These are phyloP conservation scores for Neurospora sp. DNA, from an alignment of 495 filamentous ascomycete genomes.

Conservation along the genomic window DNA sequence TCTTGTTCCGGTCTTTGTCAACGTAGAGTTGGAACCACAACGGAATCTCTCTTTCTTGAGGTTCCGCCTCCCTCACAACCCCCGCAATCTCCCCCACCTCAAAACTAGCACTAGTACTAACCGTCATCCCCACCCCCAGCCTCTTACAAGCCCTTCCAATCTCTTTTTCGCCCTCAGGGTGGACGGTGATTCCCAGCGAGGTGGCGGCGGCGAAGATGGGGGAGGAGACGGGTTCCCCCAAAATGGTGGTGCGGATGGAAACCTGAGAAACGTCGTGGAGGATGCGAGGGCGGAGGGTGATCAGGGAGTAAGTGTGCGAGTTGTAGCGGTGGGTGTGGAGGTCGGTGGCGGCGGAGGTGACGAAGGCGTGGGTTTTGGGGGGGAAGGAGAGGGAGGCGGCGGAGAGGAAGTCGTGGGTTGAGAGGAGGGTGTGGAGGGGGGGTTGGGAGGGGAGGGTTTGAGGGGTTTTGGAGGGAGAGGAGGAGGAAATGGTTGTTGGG, in stretches of 20 bases:
- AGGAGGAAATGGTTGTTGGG: background rate
- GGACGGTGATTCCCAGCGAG: constrained; percentile 62
- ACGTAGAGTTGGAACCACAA: constrained; percentile 83
- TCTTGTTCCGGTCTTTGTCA: constrained; percentile 58
- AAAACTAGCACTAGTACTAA: constrained; percentile 66
- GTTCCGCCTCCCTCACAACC: constrained; percentile 24
- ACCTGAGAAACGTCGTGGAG: constrained; percentile 53
- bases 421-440: constrained; percentile 59
- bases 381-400: constrained; percentile 52
- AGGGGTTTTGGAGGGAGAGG: constrained; percentile 1
- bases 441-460: constrained; percentile 26
- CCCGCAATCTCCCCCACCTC: constrained; percentile 50
- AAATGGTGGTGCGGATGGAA: constrained; percentile 47
- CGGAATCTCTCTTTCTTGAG: constrained; percentile 18
- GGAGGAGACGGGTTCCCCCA: constrained; percentile 46
- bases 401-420: constrained; percentile 60
- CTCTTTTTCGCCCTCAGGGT: constrained; percentile 62
- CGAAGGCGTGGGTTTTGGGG: constrained; percentile 74
- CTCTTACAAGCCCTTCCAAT: constrained; percentile 52
- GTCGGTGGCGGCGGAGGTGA: constrained; percentile 74
- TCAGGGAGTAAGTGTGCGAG: constrained; percentile 42
- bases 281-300: constrained; percentile 65
- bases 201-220: constrained; percentile 70
- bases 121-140: constrained; percentile 37
- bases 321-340: constrained; percentile 49